phyloP scores from a whole-genome alignment of 768 basidiomycete genomes.

The Thelephora aurantiotincta region DNA sequence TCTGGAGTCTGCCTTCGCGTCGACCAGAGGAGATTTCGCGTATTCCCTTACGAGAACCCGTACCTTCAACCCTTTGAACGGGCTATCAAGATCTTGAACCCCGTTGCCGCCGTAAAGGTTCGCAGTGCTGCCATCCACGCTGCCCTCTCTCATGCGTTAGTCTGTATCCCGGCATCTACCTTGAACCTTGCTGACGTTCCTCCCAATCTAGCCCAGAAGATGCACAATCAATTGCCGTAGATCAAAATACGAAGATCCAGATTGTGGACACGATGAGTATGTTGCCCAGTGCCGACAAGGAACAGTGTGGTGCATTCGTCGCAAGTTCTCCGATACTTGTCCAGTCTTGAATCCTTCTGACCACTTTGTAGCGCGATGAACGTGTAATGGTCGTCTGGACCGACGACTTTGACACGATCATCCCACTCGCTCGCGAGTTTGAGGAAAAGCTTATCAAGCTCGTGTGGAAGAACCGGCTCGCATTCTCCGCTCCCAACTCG shows the following conservation, averaged over 20 bases:
- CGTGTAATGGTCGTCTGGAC: slow-evolving; percentile 77
- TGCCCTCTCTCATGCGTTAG: slow-evolving; percentile 55
- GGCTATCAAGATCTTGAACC: slow-evolving; percentile 61
- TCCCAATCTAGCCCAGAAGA: slow-evolving; percentile 36
- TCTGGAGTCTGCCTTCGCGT: slow-evolving; percentile 69
- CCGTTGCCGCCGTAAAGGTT: slow-evolving; percentile 73
- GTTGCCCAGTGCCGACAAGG: slow-evolving; percentile 72
- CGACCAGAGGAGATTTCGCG: slow-evolving; percentile 53
- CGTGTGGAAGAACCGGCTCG: slow-evolving; percentile 47
- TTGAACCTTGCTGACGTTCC: background rate
- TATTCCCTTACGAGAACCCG: slow-evolving; percentile 80
- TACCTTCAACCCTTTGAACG: slow-evolving; percentile 72
- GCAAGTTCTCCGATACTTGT: slow-evolving; percentile 24
- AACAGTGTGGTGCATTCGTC: slow-evolving; percentile 82
- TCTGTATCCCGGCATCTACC: slow-evolving; percentile 7
- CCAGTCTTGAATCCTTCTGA: background rate
- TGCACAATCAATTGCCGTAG: slow-evolving; percentile 50
- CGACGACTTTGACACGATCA: slow-evolving; percentile 67
- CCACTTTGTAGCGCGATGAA: slow-evolving; percentile 51
- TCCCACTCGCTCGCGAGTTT: slow-evolving; percentile 60
- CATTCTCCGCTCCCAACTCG: slow-evolving; percentile 19
- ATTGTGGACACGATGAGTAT: slow-evolving; percentile 57
- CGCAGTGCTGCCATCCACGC: slow-evolving; percentile 73
- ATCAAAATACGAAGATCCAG: slow-evolving; percentile 75
- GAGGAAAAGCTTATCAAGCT: slow-evolving; percentile 69